Evolutionary conservation across 495 filamentous ascomycete species (phyloP), one percentile per base, ranked within the genome.

Genomic region (Parathielavia hyrcaniae): DNA sequence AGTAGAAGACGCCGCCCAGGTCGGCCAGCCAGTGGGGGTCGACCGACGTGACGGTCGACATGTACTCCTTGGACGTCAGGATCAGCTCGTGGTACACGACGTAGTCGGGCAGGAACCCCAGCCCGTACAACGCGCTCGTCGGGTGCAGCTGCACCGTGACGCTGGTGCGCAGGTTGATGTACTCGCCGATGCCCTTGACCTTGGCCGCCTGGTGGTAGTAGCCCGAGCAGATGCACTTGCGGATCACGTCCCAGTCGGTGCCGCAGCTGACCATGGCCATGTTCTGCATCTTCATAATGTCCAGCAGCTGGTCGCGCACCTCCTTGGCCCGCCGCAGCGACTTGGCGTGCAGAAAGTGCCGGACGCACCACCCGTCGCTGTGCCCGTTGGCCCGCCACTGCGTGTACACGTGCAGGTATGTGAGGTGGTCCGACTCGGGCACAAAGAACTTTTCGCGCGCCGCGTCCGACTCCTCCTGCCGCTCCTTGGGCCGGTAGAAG

Each of bases 381-480:
- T 82, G 87, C 3, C 90, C 90, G 69, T 97, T 96, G 8, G 86
- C 77, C 69, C 88, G 90, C 95, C 95, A 97, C 67, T 96, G 91
- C 14, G 87, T 88, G 72, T 92, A 99, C 11, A 99, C 93, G 64
- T 97, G 90, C 14, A 99, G 83, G 32, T 97, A 86, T 2, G 95
- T 99, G 7, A 99, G 74, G 66, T 99, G 95, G 71, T 99, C 95
- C 3, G 90, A 96, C 73, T 99, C 93, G 16, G 91, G 89, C 14
- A 97, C 95, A 70, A 96, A 97, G 72, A 99, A 99, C 65, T 97
- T 96, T 66, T 99, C 95, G n/a, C 91, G 82, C 5, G 95, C 92
- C 0, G 91, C 85, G 66, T 99, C 95, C 16, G 91, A 91, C 74
- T 99, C 95, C 62, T 97, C 95, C 64, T 95, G 89, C 0, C 95